A percentile compares a stretch with the other conserved stretches of the same genome.
These are phyloP conservation scores for Colletotrichum caudatum DNA, from an alignment of 2,329 filamentous ascomycete species.

Conservation along the genomic window DNA sequence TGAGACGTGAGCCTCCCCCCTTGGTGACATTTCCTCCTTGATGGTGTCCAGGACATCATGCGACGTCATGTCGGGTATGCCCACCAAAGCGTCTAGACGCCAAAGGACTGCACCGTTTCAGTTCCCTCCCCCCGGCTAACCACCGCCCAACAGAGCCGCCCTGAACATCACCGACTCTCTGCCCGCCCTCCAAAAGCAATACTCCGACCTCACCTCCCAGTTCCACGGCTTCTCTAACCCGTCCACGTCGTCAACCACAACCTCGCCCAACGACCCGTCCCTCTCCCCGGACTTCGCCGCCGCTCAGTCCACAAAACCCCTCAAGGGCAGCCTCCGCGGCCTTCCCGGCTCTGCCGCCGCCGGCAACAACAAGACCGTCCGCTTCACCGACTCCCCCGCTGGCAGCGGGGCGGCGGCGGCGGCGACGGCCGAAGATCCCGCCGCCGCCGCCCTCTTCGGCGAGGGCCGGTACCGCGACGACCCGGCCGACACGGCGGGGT, in stretches of 20 bases:
- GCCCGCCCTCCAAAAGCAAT: conserved; percentile 77
- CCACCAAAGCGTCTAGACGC: conserved; percentile 43
- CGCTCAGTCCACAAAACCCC: conserved; percentile 60
- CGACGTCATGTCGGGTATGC: conserved; percentile 21
- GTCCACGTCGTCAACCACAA: conserved; percentile 63
- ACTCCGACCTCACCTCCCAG: conserved; percentile 81
- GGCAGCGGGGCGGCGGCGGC: conserved; percentile 49
- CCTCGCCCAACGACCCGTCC: conserved; percentile 72
- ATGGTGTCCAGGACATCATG: conserved; percentile 4
- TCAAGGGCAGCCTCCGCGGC: conserved; percentile 48
- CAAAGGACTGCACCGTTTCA: background rate
- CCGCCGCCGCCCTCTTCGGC: conserved; percentile 61
- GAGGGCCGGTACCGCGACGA: conserved; percentile 75
- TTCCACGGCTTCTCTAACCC: conserved; percentile 76
- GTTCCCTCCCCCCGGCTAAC: background rate
- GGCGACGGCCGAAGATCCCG: conserved; percentile 56
- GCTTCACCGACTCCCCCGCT: conserved; percentile 78
- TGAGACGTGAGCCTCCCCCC: conserved; percentile 63
- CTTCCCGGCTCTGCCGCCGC: conserved; percentile 48
- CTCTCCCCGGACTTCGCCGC: conserved; percentile 74
- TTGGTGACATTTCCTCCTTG: conserved; percentile 5
- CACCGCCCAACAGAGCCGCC: conserved; percentile 54
- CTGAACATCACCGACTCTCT: conserved; percentile 72
- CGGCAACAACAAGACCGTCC: conserved; percentile 82
- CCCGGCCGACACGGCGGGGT: conserved; percentile 66